Conservation (phyloP, 2,329 filamentous ascomycete species). For the Ophiocordyceps camponoti-rufipedis region DNA sequence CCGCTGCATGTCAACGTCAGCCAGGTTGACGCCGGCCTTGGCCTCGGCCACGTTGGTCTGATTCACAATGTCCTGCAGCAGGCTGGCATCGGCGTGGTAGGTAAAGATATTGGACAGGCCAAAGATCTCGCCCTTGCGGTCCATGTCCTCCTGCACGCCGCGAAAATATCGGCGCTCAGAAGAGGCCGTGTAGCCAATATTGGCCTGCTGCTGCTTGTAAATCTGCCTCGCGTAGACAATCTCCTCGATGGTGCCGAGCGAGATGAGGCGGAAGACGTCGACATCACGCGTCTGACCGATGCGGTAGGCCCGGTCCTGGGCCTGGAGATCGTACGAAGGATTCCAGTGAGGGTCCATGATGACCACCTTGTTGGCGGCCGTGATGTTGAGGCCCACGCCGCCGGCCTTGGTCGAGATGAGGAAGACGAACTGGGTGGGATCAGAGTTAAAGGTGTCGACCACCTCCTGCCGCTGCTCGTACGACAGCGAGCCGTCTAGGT, state of each 20-base stretch:
- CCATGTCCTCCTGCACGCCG: constrained; percentile 70
- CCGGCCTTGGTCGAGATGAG: constrained; percentile 88
- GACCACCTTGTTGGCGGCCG: constrained; percentile 93
- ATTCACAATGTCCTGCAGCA: constrained; percentile 91
- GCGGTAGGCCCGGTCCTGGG: constrained; percentile 88
- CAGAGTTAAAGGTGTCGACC: constrained; percentile 83
- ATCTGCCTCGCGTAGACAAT: constrained; percentile 94
- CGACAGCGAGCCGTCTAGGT: constrained; percentile 68
- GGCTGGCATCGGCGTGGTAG: constrained; percentile 59
- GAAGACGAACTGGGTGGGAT: constrained; percentile 80
- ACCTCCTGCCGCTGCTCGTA: constrained; percentile 68
- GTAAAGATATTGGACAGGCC: constrained; percentile 74
- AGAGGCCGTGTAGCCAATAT: constrained; percentile 89
- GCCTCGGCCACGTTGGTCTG: constrained; percentile 96
- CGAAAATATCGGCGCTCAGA: constrained; percentile 89
- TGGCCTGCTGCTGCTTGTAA: constrained; percentile 97
- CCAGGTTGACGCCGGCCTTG: constrained; percentile 62
- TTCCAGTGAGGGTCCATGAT: constrained; percentile 98
- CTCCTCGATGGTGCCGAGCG: constrained; percentile 85
- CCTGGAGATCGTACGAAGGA: constrained; percentile 82
- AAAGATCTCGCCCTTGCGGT: constrained; percentile 84
- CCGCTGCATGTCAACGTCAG: constrained; percentile 55
- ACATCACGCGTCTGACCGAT: constrained; percentile 89
- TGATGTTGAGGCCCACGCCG: constrained; percentile 89
- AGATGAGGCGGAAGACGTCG: constrained; percentile 84